These are phyloP conservation scores for Fusarium solani-melongenae DNA, from an alignment of 2,329 filamentous ascomycete genomes.

Conservation along the genomic window DNA sequence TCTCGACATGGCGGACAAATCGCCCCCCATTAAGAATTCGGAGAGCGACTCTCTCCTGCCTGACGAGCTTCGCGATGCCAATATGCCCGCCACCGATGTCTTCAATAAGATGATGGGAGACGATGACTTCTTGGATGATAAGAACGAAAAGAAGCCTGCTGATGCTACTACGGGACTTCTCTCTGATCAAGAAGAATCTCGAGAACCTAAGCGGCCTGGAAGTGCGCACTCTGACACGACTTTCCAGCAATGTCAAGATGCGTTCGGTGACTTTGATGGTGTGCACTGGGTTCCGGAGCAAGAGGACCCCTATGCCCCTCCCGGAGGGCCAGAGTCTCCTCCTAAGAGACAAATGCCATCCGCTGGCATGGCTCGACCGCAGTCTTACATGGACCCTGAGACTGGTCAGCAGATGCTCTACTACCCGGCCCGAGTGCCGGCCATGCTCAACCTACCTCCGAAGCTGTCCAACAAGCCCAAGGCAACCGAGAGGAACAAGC, in stretches of 20 bases:
- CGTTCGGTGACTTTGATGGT: constrained; percentile 86
- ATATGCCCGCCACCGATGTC: constrained; percentile 45
- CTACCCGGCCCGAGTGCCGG: constrained; percentile 94
- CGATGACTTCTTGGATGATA: constrained; percentile 31
- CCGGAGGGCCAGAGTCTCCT: constrained; percentile 28
- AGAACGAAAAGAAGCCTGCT: constrained; percentile 6
- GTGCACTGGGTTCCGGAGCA: constrained; percentile 74
- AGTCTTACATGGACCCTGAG: constrained; percentile 71
- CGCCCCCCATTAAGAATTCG: constrained; percentile 50
- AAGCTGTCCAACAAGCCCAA: constrained; percentile 82
- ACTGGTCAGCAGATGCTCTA: constrained; percentile 87
- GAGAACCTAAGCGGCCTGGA: constrained; percentile 42
- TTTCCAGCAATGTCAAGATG: constrained; percentile 71
- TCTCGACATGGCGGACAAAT: constrained; percentile 65
- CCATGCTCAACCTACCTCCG: constrained; percentile 91
- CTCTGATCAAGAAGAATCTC: constrained; percentile 26
- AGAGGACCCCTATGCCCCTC: constrained; percentile 43
- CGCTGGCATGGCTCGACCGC: constrained; percentile 53
- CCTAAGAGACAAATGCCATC: constrained; percentile 43
- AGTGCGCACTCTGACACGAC: constrained; percentile 70
- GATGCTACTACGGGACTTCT: constrained; percentile 21
- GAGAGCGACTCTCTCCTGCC: constrained; percentile 53
- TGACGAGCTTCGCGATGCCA: constrained; percentile 50
- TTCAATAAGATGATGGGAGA: constrained; percentile 50
- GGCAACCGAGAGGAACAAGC: constrained; percentile 71